Base-by-base conservation (phyloP, 306 rosid species). In the Mimosa bimucronata region DNA sequence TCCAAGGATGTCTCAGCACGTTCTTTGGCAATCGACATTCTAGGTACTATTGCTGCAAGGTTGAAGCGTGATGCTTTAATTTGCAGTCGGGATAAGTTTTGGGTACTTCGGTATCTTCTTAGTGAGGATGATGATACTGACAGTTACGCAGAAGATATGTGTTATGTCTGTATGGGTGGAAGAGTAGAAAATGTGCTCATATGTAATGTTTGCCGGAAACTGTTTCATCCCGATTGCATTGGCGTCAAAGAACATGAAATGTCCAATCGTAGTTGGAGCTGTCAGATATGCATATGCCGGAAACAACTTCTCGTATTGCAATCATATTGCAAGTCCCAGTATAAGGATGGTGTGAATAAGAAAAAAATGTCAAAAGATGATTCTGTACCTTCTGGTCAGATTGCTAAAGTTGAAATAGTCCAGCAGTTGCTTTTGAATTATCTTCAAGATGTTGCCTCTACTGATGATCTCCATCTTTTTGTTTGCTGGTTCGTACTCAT, bases 11-110 rank as follows among this genome's bases (percentile, higher is more conserved):
- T 86, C 60, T 79, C 91, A 81, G 94, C 92, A 78, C 99, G 97
- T 66, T 80, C 91, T 45, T 76, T 96, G 97, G 98, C 99, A 2
- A 96, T 96, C 66, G 99, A 96, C 74, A 88, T 96, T 93, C 97
- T 96, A 30, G 99, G 99, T 79, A 93, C 94, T 41, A 87, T 96
- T 90, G 99, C 99, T 79, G 97, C 99, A 3, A 96, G 99, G 89
- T 89, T 96, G 92, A 96, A 96, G 93, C 98, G 93, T 34, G 99
- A 96, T 87, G 91, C 99, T 75, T 79, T 87, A 48, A 78, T 83
- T 86, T 89, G 97, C 86, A 84, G 93, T 78, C 84, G 71, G 65
- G 91, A 90, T 40, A 93, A 89, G 76, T 90, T 93, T 55, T 96
- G 99, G 99, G 85, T 96, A 76, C 83, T 90, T 68, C 91, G 87